Conservation (phyloP, 257 asterid genomes). For the Perilla frutescens region DNA sequence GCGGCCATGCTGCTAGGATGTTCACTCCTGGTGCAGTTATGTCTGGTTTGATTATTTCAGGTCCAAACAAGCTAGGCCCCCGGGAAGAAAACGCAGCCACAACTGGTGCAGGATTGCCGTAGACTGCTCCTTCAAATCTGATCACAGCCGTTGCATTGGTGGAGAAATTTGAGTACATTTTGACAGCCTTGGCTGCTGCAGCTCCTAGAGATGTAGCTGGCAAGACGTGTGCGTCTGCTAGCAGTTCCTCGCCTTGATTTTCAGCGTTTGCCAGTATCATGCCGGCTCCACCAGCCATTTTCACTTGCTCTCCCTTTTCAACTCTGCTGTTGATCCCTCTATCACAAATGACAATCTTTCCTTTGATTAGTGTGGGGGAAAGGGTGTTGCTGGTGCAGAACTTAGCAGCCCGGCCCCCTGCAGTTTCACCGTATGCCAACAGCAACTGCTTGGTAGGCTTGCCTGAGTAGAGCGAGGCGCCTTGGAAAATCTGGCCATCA, state of each 20-base stretch:
- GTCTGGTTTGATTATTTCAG: constrained; percentile 73
- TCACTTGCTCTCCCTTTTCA: constrained; percentile 71
- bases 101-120: constrained; percentile 60
- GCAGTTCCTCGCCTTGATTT: constrained; percentile 62
- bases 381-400: constrained; percentile 59
- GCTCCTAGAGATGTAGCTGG: constrained; percentile 69
- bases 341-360: constrained; percentile 75
- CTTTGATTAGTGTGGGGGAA: constrained; percentile 48
- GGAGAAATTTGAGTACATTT: constrained; percentile 46
- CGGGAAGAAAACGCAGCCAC: constrained; percentile 84
- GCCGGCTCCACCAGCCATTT: constrained; percentile 68
- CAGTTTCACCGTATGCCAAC: constrained; percentile 48
- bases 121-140: constrained; percentile 53
- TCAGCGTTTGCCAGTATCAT: constrained; percentile 62
- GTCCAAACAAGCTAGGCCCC: constrained; percentile 63
- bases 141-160: constrained; percentile 53
- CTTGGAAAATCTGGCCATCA: constrained; percentile 50
- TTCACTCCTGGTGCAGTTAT: constrained; percentile 82
- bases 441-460: constrained; percentile 46
- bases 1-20: constrained; percentile 84
- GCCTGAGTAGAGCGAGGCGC: constrained; percentile 62
- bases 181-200: constrained; percentile 46
- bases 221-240: constrained; percentile 69
- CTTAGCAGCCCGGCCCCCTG: constrained; percentile 48
- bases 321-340: constrained; percentile 62